Conservation (phyloP, 306 rosid genomes). For the Glycine soja region DNA sequence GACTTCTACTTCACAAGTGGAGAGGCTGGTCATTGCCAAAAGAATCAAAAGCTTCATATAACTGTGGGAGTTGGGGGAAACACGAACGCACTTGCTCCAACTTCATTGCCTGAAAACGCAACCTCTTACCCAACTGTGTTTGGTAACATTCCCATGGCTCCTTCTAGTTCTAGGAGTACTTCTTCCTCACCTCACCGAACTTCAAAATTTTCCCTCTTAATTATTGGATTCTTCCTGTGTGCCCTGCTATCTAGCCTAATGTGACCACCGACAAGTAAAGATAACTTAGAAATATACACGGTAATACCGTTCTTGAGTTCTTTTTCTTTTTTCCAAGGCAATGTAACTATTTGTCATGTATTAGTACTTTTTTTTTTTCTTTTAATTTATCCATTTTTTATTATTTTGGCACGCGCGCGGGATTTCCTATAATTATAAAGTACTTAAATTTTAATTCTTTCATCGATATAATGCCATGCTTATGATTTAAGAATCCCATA, state of each 20-base stretch:
- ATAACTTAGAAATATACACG: neutral
- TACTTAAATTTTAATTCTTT: too few relatives aligned
- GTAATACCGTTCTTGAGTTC: neutral
- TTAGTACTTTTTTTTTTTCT: too few relatives aligned
- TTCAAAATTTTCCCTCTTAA: slow-evolving; percentile 12
- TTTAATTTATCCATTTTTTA: too few relatives aligned
- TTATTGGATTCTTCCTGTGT: slow-evolving; percentile 39
- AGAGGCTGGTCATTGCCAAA: slow-evolving; percentile 63
- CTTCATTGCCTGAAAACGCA: slow-evolving; percentile 43
- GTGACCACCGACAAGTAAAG: neutral
- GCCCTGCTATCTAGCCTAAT: slow-evolving; percentile 19
- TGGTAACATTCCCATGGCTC: slow-evolving; percentile 66
- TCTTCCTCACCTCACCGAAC: slow-evolving; percentile 36
- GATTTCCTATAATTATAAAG: too few relatives aligned
- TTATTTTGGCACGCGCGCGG: too few relatives aligned
- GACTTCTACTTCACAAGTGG: slow-evolving; percentile 74
- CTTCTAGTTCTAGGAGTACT: slow-evolving; percentile 23
- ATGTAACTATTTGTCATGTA: too few relatives aligned
- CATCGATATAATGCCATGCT: too few relatives aligned
- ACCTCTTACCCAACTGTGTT: slow-evolving; percentile 76
- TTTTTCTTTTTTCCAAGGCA: neutral
- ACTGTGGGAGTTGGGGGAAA: slow-evolving; percentile 40
- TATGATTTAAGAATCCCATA: too few relatives aligned
- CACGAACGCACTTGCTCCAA: slow-evolving; percentile 50
- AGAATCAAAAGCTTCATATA: slow-evolving; percentile 71